These are phyloP conservation scores for Inonotus obliquus DNA, from an alignment of 1,284 basidiomycete genomes.

Conservation along the genomic window DNA sequence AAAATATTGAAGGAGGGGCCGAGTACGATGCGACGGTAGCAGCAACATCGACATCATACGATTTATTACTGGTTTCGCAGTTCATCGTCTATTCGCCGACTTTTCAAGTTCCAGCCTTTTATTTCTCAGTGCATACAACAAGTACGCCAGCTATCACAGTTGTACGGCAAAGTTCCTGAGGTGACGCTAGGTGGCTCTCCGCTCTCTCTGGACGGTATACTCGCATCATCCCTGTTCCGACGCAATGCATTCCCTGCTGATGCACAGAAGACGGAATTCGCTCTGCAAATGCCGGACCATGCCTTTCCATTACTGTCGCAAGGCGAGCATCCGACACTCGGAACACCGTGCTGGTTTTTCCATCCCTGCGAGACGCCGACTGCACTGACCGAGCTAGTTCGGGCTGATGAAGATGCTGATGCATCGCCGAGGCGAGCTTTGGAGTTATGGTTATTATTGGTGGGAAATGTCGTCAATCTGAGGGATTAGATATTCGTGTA, in stretches of 20 bases:
- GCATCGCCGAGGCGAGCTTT: slow-evolving; percentile 44
- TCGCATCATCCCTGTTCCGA: slow-evolving; percentile 56
- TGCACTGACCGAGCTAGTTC: slow-evolving; percentile 62
- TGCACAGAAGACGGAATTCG: slow-evolving; percentile 45
- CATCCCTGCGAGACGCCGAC: slow-evolving; percentile 75
- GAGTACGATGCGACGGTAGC: slow-evolving; percentile 31
- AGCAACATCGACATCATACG: background rate
- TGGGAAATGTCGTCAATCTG: slow-evolving; percentile 57
- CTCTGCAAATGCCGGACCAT: slow-evolving; percentile 43
- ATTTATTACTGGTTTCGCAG: slow-evolving; percentile 35
- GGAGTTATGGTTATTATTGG: slow-evolving; percentile 70
- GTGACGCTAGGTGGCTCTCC: slow-evolving; percentile 55
- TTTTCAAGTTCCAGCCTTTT: slow-evolving; percentile 75
- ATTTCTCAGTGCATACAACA: slow-evolving; percentile 62
- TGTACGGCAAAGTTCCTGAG: slow-evolving; percentile 3
- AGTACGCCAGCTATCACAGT: slow-evolving; percentile 39
- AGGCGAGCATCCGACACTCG: slow-evolving; percentile 75
- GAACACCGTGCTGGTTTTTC: slow-evolving; percentile 73
- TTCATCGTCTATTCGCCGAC: slow-evolving; percentile 68
- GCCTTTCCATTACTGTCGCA: slow-evolving; percentile 74
- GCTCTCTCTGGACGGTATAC: slow-evolving; percentile 48
- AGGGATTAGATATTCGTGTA: slow-evolving; percentile 21
- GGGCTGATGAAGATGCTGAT: slow-evolving; percentile 34
- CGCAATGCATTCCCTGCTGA: slow-evolving; percentile 39
- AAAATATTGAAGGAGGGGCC: slow-evolving; percentile 19